Percentiles rank a stretch among this genome's conserved stretches.
Conservation (phyloP, 2,329 filamentous ascomycete genomes). For the Aspergillus proliferans region DNA sequence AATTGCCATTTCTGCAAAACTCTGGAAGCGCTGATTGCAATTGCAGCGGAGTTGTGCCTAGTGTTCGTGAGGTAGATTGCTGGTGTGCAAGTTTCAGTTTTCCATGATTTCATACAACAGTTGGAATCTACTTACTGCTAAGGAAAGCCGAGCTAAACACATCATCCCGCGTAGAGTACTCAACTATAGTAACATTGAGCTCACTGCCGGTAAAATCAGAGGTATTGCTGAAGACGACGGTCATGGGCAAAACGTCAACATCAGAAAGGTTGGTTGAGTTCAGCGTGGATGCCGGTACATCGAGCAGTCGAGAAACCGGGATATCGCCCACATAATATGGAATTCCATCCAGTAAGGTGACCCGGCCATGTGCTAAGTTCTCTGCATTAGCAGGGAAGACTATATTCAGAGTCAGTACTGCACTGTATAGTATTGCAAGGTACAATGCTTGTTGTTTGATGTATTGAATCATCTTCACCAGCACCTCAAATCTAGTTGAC, state of each 20-base stretch:
- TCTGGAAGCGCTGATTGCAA: background rate
- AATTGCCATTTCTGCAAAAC: background rate
- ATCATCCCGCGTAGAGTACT: conserved; percentile 11
- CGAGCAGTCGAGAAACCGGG: conserved; percentile 9
- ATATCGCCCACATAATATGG: conserved; percentile 23
- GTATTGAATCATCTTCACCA: too few species aligned
- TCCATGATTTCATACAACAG: too few species aligned
- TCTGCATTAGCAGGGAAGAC: too few species aligned
- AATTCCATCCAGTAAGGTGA: conserved; percentile 21
- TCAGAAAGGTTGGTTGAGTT: conserved; percentile 2
- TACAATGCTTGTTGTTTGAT: too few species aligned
- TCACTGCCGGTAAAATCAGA: background rate
- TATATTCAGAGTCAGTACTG: too few species aligned
- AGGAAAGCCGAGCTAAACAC: conserved; percentile 13
- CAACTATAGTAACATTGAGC: conserved; percentile 7
- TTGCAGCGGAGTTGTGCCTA: background rate
- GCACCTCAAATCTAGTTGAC: too few species aligned
- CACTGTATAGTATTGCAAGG: too few species aligned
- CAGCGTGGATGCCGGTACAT: background rate
- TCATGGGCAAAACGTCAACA: conserved; percentile 11
- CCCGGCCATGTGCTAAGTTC: background rate
- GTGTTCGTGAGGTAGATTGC: too few species aligned
- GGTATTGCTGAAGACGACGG: conserved; percentile 7
- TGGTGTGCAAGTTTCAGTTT: too few species aligned
- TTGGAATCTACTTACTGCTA: background rate